Evolutionary conservation across 371 early-diverging fungal genomes (phyloP).

Genomic region (Enteropsectra breve): DNA sequence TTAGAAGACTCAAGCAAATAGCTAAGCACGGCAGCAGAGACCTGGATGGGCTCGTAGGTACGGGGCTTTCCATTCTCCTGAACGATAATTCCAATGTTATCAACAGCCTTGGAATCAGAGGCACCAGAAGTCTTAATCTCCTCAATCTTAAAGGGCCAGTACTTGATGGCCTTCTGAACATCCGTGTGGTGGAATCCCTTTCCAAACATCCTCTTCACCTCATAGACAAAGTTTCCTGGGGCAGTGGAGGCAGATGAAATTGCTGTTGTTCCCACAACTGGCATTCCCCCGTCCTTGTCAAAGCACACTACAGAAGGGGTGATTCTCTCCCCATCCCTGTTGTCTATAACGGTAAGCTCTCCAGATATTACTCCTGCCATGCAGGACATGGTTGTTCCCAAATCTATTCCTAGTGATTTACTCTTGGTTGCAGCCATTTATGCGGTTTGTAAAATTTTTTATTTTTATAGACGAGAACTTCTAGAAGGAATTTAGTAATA

Average conservation of each 20-base stretch:
- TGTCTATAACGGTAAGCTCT: slow-evolving; percentile 65
- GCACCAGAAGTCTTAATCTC: slow-evolving; percentile 62
- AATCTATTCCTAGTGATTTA: slow-evolving; percentile 64
- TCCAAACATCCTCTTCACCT: slow-evolving; percentile 88
- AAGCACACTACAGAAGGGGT: slow-evolving; percentile 86
- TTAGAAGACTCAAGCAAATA: slow-evolving; percentile 71
- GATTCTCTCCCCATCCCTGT: slow-evolving; percentile 87
- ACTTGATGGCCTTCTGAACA: slow-evolving; percentile 50
- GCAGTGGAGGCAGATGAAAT: slow-evolving; percentile 80
- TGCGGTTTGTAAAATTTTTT: slow-evolving; percentile 1
- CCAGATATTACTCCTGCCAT: slow-evolving; percentile 76
- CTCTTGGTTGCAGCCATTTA: background rate
- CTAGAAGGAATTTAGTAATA: slow-evolving; percentile 29
- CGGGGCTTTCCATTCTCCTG: slow-evolving; percentile 29
- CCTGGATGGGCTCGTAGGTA: slow-evolving; percentile 58
- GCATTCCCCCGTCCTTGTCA: slow-evolving; percentile 65
- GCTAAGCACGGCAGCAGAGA: slow-evolving; percentile 64
- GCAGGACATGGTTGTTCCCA: slow-evolving; percentile 98
- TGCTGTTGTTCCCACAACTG: slow-evolving; percentile 73
- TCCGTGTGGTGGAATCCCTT: slow-evolving; percentile 60
- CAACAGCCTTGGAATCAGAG: slow-evolving; percentile 62
- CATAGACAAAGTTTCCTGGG: slow-evolving; percentile 77
- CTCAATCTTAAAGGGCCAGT: slow-evolving; percentile 57
- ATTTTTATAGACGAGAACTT: slow-evolving; percentile 9
- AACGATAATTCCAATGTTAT: slow-evolving; percentile 37